phyloP scores from a whole-genome alignment of 306 rosid species.

The Cicer judaicum region DNA sequence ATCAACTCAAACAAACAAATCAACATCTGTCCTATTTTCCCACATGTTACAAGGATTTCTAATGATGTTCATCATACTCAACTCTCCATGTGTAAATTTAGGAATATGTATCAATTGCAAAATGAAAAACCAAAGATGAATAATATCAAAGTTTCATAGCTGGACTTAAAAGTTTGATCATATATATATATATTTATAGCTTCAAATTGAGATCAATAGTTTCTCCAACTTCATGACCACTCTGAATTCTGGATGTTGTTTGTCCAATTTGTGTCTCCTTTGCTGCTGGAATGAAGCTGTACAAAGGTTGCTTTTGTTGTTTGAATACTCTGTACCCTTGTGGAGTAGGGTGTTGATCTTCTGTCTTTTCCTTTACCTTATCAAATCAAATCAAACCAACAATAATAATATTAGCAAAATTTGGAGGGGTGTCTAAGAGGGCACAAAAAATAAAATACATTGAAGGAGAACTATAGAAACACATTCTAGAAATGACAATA shows the following conservation, averaged over 20 bases:
- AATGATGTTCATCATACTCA: constrained; percentile 46
- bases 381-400: constrained; percentile 9
- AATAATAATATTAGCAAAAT: constrained; percentile 13
- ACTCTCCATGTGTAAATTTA: constrained; percentile 53
- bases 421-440: too few relatives aligned
- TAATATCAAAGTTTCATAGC: constrained; percentile 46
- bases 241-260: constrained; percentile 47
- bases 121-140: constrained; percentile 20
- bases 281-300: constrained; percentile 60
- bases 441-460: too few relatives aligned
- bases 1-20: constrained; percentile 35
- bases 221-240: constrained; percentile 51
- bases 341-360: constrained; percentile 46
- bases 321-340: constrained; percentile 41
- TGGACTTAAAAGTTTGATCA: constrained; percentile 33
- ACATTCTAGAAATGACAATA: too few relatives aligned
- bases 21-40: constrained; percentile 42
- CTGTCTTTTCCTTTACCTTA: constrained; percentile 52
- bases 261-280: constrained; percentile 46
- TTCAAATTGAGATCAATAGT: constrained; percentile 77
- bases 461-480: too few relatives aligned
- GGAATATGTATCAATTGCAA: constrained; percentile 45
- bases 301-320: constrained; percentile 54
- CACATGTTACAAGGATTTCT: constrained; percentile 53
- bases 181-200: constrained; percentile 48